Evolutionary conservation across 2,329 filamentous ascomycete species (phyloP).

Genomic region (Cercospora canescens): DNA sequence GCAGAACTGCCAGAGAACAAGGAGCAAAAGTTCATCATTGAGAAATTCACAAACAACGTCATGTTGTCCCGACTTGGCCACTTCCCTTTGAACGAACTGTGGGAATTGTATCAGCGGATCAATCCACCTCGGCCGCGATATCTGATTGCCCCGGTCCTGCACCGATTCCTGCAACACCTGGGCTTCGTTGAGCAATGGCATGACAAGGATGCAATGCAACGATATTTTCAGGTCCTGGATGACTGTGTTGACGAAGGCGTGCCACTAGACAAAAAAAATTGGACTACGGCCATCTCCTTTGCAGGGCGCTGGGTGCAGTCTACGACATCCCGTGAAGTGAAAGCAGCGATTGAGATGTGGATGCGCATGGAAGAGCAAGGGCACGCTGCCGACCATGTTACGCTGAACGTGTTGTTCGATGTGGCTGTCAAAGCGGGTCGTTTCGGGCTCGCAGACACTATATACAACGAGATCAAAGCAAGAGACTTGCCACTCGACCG

Average conservation of each 20-base stretch:
- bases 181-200: slow-evolving; percentile 57
- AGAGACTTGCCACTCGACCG: slow-evolving; percentile 71
- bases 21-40: slow-evolving; percentile 18
- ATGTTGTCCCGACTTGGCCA: slow-evolving; percentile 13
- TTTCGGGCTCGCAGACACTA: slow-evolving; percentile 78
- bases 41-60: slow-evolving; percentile 20
- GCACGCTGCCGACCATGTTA: slow-evolving; percentile 69
- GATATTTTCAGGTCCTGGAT: slow-evolving; percentile 79
- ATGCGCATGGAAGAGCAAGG: slow-evolving; percentile 81
- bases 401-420: slow-evolving; percentile 92
- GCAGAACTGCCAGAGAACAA: slow-evolving; percentile 26
- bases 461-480: slow-evolving; percentile 75
- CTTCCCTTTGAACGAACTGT: slow-evolving; percentile 42
- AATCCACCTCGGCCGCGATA: slow-evolving; percentile 56
- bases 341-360: slow-evolving; percentile 77
- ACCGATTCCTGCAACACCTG: slow-evolving; percentile 66
- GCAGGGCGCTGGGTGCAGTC: slow-evolving; percentile 69
- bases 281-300: slow-evolving; percentile 82
- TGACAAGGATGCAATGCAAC: slow-evolving; percentile 66
- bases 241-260: slow-evolving; percentile 78
- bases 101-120: slow-evolving; percentile 53
- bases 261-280: slow-evolving; percentile 66
- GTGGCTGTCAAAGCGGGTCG: slow-evolving; percentile 83
- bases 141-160: slow-evolving; percentile 55
- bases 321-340: slow-evolving; percentile 60